Conservation (phyloP, 2,329 filamentous ascomycete genomes). For the Colletotrichum graminicola region DNA sequence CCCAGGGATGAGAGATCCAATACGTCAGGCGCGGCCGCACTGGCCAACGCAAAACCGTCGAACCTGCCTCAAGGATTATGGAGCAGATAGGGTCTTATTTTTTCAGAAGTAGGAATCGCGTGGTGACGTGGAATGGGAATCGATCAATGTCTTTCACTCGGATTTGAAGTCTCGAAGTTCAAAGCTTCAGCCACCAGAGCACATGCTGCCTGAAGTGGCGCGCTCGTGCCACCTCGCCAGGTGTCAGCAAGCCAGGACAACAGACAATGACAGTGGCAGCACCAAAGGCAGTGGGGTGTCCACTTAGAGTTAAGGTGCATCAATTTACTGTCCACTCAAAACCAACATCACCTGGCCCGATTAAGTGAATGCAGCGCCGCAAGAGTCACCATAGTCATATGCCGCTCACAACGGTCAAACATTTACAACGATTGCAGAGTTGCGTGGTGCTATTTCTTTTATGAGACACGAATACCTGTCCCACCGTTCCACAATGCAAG, state of each 20-base stretch:
- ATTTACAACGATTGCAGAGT: conserved; percentile 24
- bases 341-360: background rate
- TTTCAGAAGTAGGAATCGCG: background rate
- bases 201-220: conserved; percentile 34
- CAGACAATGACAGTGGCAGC: background rate
- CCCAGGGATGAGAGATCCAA: conserved; percentile 29
- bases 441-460: conserved; percentile 27
- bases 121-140: conserved; percentile 5
- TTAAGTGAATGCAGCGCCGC: too few species aligned
- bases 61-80: background rate
- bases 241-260: background rate
- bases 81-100: background rate
- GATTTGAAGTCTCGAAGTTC: conserved; percentile 24
- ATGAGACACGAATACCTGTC: conserved; percentile 16
- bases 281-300: background rate
- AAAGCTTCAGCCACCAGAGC: conserved; percentile 27
- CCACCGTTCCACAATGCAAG: conserved; percentile 20
- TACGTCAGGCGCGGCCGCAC: conserved; percentile 30
- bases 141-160: conserved; percentile 21
- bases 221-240: background rate
- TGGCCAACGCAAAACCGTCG: conserved; percentile 25
- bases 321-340: background rate
- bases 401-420: background rate
- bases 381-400: background rate
- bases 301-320: background rate